phyloP scores from a whole-genome alignment of 495 filamentous ascomycete species.

The Penicillium bovifimosum region DNA sequence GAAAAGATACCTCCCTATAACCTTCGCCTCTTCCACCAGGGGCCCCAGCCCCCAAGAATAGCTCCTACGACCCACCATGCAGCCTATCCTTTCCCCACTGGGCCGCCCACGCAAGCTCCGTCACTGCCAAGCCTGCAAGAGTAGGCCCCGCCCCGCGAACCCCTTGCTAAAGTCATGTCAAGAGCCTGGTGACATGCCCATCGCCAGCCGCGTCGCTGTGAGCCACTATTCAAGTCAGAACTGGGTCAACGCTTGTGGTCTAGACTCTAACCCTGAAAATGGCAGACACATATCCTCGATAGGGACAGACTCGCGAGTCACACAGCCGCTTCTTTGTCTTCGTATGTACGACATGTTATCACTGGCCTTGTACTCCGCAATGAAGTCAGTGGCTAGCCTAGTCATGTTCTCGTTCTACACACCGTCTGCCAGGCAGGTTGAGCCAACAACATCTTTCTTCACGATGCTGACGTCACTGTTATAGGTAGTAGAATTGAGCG shows the following conservation, averaged over 20 bases:
- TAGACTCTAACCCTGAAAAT: not conserved
- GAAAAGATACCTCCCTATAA: not conserved
- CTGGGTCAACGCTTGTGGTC: not conserved
- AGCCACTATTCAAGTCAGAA: not conserved
- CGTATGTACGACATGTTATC: not conserved
- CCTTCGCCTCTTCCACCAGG: not conserved
- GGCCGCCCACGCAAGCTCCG: slow-evolving; percentile 1
- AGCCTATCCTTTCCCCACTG: not conserved
- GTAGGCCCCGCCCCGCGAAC: not conserved
- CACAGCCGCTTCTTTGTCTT: not conserved
- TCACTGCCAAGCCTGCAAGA: slow-evolving; percentile 1
- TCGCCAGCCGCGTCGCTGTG: not conserved
- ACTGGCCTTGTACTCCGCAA: not conserved
- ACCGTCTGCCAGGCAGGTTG: too few relatives aligned
- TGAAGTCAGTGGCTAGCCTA: not conserved
- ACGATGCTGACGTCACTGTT: too few relatives aligned
- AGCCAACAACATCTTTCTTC: not conserved
- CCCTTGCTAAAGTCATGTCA: not conserved
- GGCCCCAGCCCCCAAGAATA: not conserved
- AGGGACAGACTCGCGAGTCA: too few relatives aligned
- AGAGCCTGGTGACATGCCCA: not conserved
- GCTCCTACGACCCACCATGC: not conserved
- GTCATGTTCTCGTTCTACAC: not conserved
- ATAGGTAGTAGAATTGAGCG: not conserved
- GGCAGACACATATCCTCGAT: not conserved